phyloP scores from a whole-genome alignment of 352 stramenopile genomes.

The Elongisporangium anandrum region DNA sequence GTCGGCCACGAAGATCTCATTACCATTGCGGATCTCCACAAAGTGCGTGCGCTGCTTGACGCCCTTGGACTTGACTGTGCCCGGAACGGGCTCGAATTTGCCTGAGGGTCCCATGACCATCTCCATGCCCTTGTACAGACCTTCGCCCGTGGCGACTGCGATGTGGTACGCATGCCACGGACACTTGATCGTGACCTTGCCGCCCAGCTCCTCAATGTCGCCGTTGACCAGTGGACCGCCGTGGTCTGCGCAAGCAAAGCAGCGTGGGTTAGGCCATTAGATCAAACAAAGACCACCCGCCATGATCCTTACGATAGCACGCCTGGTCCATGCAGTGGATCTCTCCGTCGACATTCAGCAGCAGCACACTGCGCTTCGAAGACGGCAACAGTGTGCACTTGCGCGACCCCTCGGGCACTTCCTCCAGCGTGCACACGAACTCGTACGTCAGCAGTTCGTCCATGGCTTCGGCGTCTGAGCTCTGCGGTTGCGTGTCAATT shows the following conservation, averaged over 20 bases:
- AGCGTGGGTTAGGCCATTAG: neutral
- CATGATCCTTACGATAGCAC: constrained; percentile 62
- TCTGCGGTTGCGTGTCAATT: neutral
- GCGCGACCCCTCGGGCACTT: constrained; percentile 48
- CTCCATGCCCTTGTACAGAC: constrained; percentile 82
- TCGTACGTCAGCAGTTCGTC: constrained; percentile 48
- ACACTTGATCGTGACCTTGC: constrained; percentile 75
- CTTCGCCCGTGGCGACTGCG: constrained; percentile 72
- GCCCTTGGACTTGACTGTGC: constrained; percentile 75
- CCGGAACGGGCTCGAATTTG: constrained; percentile 43
- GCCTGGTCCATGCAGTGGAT: constrained; percentile 86
- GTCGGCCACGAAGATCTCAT: constrained; percentile 76
- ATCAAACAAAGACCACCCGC: neutral
- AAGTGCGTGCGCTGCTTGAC: constrained; percentile 84
- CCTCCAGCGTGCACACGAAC: constrained; percentile 60
- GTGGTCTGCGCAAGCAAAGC: constrained; percentile 42
- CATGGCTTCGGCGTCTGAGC: constrained; percentile 7
- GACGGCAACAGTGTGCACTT: constrained; percentile 55
- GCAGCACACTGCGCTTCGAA: constrained; percentile 67
- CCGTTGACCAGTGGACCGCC: constrained; percentile 71
- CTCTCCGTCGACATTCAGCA: constrained; percentile 51
- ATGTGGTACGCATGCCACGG: constrained; percentile 87
- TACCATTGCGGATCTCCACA: constrained; percentile 59
- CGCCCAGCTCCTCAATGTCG: constrained; percentile 83
- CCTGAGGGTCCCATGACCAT: constrained; percentile 48